phyloP scores from a whole-genome alignment of 2,329 filamentous ascomycete species.

The Rhynchosporium secalis region DNA sequence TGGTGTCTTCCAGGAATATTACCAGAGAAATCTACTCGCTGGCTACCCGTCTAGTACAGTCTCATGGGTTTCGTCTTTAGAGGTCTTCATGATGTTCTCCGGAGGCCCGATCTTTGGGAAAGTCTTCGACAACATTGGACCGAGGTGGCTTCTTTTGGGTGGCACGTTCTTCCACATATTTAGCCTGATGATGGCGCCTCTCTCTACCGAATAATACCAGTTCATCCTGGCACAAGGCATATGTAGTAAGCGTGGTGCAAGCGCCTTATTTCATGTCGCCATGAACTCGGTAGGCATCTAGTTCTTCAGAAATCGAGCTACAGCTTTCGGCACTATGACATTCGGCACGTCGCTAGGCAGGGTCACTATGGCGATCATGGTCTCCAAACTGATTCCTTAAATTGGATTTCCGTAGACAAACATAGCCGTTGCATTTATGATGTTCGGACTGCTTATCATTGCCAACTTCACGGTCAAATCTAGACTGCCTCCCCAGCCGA shows the following conservation, averaged over 20 bases:
- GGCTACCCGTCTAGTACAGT: constrained; percentile 54
- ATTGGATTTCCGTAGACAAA: constrained; percentile 60
- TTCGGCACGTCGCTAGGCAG: constrained; percentile 52
- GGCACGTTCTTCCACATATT: constrained; percentile 59
- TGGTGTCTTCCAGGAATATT: constrained; percentile 60
- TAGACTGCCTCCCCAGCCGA: constrained; percentile 46
- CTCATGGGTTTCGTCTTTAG: constrained; percentile 62
- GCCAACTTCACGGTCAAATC: constrained; percentile 54
- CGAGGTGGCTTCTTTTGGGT: constrained; percentile 52
- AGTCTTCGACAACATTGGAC: constrained; percentile 61
- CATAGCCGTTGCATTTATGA: constrained; percentile 55
- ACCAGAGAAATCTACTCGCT: constrained; percentile 50
- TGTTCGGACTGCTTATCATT: constrained; percentile 54
- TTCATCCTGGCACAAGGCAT: constrained; percentile 52
- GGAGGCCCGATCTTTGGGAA: constrained; percentile 63
- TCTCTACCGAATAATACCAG: constrained; percentile 56
- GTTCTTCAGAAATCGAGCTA: constrained; percentile 50
- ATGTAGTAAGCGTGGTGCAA: constrained; percentile 47
- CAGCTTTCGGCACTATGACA: constrained; percentile 51
- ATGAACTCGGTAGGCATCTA: constrained; percentile 48
- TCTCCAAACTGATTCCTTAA: constrained; percentile 52
- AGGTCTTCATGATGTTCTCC: constrained; percentile 54
- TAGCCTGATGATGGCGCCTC: constrained; percentile 61
- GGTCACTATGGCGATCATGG: constrained; percentile 63
- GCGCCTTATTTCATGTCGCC: constrained; percentile 48